Conservation (phyloP, 2,329 filamentous ascomycete genomes). For the Trichoderma endophyticum region DNA sequence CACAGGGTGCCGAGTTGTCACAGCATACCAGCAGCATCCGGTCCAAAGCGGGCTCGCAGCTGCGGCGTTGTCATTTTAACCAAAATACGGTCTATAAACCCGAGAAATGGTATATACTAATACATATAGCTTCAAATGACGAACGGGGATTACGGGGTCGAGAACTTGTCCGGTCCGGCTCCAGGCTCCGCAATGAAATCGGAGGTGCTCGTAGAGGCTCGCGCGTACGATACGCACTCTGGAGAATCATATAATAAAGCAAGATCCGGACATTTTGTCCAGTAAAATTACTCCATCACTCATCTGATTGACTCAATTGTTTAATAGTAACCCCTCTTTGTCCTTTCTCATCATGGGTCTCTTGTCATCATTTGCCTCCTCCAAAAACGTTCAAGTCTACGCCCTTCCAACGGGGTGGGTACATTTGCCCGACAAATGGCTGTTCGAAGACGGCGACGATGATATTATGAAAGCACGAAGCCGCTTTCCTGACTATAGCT, state of each 20-base stretch:
- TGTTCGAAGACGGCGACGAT: neutral
- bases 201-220: neutral
- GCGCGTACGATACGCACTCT: neutral
- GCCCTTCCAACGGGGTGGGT: neutral
- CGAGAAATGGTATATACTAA: neutral
- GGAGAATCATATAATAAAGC: neutral
- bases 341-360: neutral
- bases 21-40: neutral
- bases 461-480: neutral
- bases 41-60: neutral
- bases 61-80: neutral
- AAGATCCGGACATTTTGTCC: neutral
- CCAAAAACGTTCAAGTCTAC: neutral
- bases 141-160: neutral
- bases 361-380: neutral
- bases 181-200: neutral
- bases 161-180: neutral
- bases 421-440: neutral
- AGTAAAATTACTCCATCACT: too few species aligned
- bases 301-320: neutral
- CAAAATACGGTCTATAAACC: neutral
- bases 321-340: neutral
- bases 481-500: neutral
- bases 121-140: neutral
- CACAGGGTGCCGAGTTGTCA: neutral